Evolutionary conservation across 2,329 filamentous ascomycete genomes (phyloP).

Genomic region (Leptographium wingfieldii): DNA sequence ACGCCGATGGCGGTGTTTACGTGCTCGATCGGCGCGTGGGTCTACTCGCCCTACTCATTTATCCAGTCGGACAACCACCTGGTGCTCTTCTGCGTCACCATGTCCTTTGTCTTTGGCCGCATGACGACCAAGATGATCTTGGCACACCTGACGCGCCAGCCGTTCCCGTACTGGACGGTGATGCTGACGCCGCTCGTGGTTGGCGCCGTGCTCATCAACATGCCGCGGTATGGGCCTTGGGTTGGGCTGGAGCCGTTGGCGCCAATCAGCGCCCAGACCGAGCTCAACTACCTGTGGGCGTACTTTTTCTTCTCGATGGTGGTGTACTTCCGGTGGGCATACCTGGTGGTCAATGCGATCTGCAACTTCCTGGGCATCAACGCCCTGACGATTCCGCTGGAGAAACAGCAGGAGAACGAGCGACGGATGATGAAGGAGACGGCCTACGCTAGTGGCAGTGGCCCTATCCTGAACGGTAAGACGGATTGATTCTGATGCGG

Average conservation of each 20-base stretch:
- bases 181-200: constrained; percentile 79
- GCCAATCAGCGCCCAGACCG: constrained; percentile 49
- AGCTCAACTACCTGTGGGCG: constrained; percentile 68
- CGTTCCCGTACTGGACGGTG: constrained; percentile 93
- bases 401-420: constrained; percentile 46
- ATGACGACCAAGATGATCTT: constrained; percentile 99
- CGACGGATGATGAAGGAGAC: constrained; percentile 21
- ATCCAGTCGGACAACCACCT: constrained; percentile 76
- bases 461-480: constrained; percentile 15
- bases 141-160: constrained; percentile 82
- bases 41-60: constrained; percentile 78
- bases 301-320: constrained; percentile 75
- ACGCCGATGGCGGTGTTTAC: constrained; percentile 79
- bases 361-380: constrained; percentile 89
- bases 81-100: constrained; percentile 80
- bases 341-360: constrained; percentile 79
- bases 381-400: constrained; percentile 69
- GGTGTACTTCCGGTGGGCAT: constrained; percentile 91
- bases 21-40: constrained; percentile 63
- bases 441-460: constrained; percentile 18
- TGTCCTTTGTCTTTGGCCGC: constrained; percentile 94
- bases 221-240: constrained; percentile 59
- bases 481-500: constrained; percentile 13
- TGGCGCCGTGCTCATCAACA: constrained; percentile 70
- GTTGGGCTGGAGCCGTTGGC: constrained; percentile 18